Base-by-base conservation (phyloP, 2,329 filamentous ascomycete species). In the Lecanosticta acicola region DNA sequence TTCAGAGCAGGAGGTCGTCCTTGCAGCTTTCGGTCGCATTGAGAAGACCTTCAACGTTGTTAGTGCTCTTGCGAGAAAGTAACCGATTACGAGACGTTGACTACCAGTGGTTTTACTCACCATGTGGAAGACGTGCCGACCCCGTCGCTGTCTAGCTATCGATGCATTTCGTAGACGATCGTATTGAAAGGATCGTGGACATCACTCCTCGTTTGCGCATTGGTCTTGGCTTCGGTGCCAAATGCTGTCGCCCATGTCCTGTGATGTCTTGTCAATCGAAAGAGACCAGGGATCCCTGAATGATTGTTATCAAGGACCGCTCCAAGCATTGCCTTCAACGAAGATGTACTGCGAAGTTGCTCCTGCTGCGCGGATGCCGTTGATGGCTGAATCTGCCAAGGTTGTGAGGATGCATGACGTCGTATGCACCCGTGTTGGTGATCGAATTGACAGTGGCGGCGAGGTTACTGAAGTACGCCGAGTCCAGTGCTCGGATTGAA, bases 101-200 rank as follows among this genome's bases (percentile, higher is more conserved):
- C 64, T 61, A 41, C 77, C 74, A 50, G 79, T 76, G n/a, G 76
- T 80, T 3, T 62, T 51, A 49, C 61, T 70, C 13, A 78, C 75
- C 78, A 81, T 19, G 65, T 64, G 2, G 63, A 65, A 2, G 65
- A 66, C 0, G 75, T 78, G 7, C 77, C 77, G 1, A 71, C 74
- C 43, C 74, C 72, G 49, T 80, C 77, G 0, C 63, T 66, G 64
- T 80, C 77, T 32, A 80, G 76, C 56, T 80, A 81, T 64, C 80
- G 77, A 60, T 81, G 77, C 77, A 80, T 80, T 57, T 80, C 75
- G 63, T 77, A 80, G 59, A 80, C 63, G 45, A 80, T 69, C 57
- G 75, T 77, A 63, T 78, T 65, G 37, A 66, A 49, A 0, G 76
- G 68, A 51, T 81, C 77, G 5, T 70, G 74, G 34, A 80, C 67